Conservation (phyloP, 164 flowering plant species). For the Annona squamosa region DNA sequence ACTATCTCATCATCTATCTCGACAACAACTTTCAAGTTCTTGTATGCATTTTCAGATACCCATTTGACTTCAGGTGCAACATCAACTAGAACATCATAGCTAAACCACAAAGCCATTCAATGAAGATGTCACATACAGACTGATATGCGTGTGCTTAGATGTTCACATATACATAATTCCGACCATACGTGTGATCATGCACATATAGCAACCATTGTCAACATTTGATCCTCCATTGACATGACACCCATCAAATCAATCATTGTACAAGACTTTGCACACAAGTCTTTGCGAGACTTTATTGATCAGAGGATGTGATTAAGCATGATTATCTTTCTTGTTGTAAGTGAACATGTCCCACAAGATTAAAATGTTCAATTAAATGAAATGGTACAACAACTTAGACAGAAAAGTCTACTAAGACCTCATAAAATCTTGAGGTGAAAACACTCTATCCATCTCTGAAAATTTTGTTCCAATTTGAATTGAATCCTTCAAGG, state of each 20-base stretch:
- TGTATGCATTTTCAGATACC: conserved; percentile 75
- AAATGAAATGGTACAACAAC: background rate
- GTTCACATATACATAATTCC: background rate
- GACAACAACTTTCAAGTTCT: conserved; percentile 73
- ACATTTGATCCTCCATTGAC: background rate
- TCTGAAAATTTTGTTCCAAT: conserved; percentile 72
- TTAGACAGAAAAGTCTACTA: conserved; percentile 8
- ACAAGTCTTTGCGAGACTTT: background rate
- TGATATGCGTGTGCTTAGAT: background rate
- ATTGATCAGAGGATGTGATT: background rate
- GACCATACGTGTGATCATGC: background rate
- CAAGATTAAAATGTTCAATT: background rate
- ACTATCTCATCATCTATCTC: conserved; percentile 71
- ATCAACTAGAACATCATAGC: conserved; percentile 83
- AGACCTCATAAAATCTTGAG: conserved; percentile 59
- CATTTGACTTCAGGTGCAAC: conserved; percentile 86
- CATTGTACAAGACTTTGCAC: background rate
- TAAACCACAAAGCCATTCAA: conserved; percentile 18
- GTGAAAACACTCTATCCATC: conserved; percentile 53
- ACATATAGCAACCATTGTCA: background rate
- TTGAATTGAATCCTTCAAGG: conserved; percentile 72
- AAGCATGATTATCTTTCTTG: background rate
- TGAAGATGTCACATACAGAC: background rate
- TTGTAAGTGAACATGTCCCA: background rate
- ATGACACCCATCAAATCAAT: background rate